Conservation (phyloP, 2,329 filamentous ascomycete genomes). For the Colletotrichum musae region DNA sequence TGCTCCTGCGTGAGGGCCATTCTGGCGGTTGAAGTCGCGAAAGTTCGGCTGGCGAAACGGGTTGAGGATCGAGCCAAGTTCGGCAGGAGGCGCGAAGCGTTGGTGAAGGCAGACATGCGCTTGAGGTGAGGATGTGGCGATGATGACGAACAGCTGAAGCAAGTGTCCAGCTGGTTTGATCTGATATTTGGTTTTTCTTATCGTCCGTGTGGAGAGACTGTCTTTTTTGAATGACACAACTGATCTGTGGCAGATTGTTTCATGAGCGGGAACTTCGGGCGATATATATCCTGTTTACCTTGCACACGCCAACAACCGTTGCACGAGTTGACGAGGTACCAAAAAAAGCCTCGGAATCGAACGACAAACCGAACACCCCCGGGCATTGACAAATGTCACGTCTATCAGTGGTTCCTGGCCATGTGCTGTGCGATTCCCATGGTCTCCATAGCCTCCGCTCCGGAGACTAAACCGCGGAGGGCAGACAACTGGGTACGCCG, state of each 20-base stretch:
- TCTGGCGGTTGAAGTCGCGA: conserved; percentile 36
- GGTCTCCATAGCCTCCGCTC: conserved; percentile 3
- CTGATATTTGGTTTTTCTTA: conserved; percentile 31
- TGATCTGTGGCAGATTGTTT: neutral
- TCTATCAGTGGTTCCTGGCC: conserved; percentile 11
- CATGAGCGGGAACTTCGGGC: neutral
- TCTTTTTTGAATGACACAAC: neutral
- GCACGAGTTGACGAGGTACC: too few species aligned
- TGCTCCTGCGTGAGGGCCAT: conserved; percentile 74
- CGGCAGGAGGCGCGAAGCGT: conserved; percentile 22
- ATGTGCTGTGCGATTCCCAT: neutral
- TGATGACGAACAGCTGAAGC: conserved; percentile 23
- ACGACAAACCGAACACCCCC: neutral
- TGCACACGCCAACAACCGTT: too few species aligned
- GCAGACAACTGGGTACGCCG: conserved; percentile 26
- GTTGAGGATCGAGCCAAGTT: conserved; percentile 6
- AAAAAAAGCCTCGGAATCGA: neutral
- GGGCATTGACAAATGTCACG: conserved; percentile 32
- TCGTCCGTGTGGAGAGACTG: conserved; percentile 1
- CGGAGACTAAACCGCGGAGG: conserved; percentile 30
- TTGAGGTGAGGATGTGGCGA: neutral
- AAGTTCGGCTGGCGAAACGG: neutral
- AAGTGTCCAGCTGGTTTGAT: conserved; percentile 12
- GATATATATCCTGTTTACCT: neutral
- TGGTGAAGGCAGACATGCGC: conserved; percentile 19